Evolutionary conservation across 768 basidiomycete genomes (phyloP).

Genomic region (Kwoniella mangroviensis): DNA sequence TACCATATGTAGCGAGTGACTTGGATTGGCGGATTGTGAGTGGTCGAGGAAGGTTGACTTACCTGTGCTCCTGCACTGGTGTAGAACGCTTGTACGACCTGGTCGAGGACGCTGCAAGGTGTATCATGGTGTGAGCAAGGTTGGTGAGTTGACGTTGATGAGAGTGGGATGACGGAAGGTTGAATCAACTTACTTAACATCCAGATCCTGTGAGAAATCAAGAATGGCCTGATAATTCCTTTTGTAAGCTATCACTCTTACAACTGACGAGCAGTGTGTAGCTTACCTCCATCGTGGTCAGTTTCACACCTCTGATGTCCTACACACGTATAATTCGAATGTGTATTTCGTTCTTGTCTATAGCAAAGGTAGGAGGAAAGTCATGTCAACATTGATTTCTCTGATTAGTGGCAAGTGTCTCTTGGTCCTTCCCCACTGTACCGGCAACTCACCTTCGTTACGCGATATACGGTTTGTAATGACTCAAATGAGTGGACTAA

Average conservation of each 20-base stretch:
- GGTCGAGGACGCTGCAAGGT: slow-evolving; percentile 71
- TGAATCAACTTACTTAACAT: slow-evolving; percentile 64
- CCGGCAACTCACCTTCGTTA: background rate
- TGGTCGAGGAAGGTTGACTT: slow-evolving; percentile 26
- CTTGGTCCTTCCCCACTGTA: background rate
- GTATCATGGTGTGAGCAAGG: too few species aligned
- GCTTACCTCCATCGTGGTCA: slow-evolving; percentile 47
- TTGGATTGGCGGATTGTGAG: background rate
- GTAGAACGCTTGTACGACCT: slow-evolving; percentile 90
- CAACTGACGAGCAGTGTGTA: slow-evolving; percentile 8
- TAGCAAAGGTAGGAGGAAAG: background rate
- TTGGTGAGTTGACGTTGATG: background rate
- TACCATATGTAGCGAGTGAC: background rate
- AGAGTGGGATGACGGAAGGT: background rate
- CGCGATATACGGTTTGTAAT: too few species aligned
- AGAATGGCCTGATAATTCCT: slow-evolving; percentile 70
- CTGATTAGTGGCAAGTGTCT: background rate
- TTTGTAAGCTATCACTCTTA: slow-evolving; percentile 8
- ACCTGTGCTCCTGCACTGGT: slow-evolving; percentile 84
- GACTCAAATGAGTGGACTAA: too few species aligned
- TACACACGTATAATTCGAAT: background rate
- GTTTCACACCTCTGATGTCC: background rate
- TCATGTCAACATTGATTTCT: background rate
- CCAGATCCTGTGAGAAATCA: slow-evolving; percentile 92
- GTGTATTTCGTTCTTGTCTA: background rate